Conservation (phyloP, 2,329 filamentous ascomycete genomes). For the Neonectria coccinea region DNA sequence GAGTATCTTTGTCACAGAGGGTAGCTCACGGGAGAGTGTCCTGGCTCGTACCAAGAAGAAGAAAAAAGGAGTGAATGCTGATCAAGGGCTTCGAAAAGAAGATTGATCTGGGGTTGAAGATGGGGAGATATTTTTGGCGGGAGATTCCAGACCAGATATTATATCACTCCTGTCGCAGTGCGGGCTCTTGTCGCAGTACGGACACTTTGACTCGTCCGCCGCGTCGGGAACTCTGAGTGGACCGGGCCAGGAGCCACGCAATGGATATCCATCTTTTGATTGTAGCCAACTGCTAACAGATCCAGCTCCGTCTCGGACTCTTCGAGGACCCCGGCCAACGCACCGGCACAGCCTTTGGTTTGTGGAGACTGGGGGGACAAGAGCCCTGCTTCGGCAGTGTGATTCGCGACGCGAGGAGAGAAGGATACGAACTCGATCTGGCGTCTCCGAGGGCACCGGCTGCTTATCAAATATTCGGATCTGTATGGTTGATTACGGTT, state of each 20-base stretch:
- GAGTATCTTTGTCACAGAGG: neutral
- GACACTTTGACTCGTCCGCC: conserved; percentile 1
- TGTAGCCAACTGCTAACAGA: neutral
- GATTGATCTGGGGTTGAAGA: conserved; percentile 1
- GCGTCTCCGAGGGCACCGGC: neutral
- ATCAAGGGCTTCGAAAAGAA: neutral
- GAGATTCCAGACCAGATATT: conserved; percentile 7
- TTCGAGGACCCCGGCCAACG: conserved; percentile 19
- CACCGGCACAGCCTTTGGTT: conserved; percentile 1
- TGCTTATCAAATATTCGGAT: neutral
- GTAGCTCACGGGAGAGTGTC: conserved; percentile 11
- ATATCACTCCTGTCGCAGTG: neutral
- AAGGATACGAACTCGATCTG: neutral
- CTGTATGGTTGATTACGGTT: neutral
- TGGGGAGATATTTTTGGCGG: neutral
- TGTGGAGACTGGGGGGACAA: neutral
- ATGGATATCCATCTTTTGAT: conserved; percentile 11
- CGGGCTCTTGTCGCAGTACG: neutral
- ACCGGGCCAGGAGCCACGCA: conserved; percentile 14
- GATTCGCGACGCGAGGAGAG: neutral
- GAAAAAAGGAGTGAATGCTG: neutral
- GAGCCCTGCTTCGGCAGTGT: neutral
- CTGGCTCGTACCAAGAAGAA: conserved; percentile 10
- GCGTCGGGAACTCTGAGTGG: conserved; percentile 7
- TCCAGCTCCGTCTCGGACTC: conserved; percentile 15